Percentiles rank a stretch among this genome's conserved stretches.
phyloP scores from a whole-genome alignment of 2,329 filamentous ascomycete genomes.

The Fusarium napiforme region DNA sequence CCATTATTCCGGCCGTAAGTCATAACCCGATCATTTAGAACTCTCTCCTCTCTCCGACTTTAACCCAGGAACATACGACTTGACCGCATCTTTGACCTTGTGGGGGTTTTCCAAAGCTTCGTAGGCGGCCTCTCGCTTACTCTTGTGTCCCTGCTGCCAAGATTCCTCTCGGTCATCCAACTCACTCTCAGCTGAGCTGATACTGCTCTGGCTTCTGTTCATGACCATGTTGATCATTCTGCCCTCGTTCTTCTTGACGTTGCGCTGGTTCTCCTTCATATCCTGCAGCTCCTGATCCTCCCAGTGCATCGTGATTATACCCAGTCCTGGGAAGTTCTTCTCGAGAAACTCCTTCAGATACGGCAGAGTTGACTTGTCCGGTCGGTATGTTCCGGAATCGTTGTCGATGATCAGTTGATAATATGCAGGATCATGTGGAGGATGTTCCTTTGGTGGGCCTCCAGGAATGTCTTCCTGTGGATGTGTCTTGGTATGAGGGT shows the following conservation, averaged over 20 bases:
- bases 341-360: constrained; percentile 76
- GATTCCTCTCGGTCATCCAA: constrained; percentile 58
- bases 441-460: constrained; percentile 57
- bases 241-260: constrained; percentile 75
- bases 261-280: constrained; percentile 81
- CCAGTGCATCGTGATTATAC: constrained; percentile 79
- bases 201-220: constrained; percentile 63
- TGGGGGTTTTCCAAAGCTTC: constrained; percentile 63
- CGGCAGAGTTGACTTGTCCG: constrained; percentile 80
- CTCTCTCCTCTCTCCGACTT: constrained; percentile 30
- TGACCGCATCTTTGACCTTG: constrained; percentile 54
- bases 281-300: constrained; percentile 78
- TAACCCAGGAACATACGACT: constrained; percentile 42
- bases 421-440: constrained; percentile 60
- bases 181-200: constrained; percentile 65
- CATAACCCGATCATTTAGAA: constrained; percentile 31
- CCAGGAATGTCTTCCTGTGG: constrained; percentile 59
- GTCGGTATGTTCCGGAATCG: constrained; percentile 92
- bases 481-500: constrained; percentile 61
- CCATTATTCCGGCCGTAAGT: constrained; percentile 27
- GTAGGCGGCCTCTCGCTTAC: constrained; percentile 63
- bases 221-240: constrained; percentile 64
- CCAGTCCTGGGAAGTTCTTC: constrained; percentile 79
- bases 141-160: constrained; percentile 56
- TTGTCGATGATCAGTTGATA: constrained; percentile 97